A percentile compares a stretch with the other conserved stretches of the same genome.
phyloP scores from a whole-genome alignment of 768 basidiomycete genomes.

The Melanogaster broomeanus region DNA sequence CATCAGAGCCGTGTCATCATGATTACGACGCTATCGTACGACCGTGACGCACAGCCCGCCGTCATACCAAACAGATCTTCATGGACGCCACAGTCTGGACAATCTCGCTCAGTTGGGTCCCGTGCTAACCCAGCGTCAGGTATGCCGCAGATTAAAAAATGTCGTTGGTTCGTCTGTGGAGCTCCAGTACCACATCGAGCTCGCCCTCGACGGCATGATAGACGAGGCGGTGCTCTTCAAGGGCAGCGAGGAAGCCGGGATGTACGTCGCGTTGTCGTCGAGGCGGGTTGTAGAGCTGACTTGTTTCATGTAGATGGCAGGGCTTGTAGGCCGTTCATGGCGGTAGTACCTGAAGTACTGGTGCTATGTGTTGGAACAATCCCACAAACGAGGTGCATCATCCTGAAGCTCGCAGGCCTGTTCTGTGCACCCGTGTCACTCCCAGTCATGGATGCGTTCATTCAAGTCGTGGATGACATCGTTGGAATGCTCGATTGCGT shows the following conservation, averaged over 20 bases:
- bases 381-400: conserved; percentile 42
- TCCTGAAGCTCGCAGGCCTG: conserved; percentile 37
- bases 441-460: conserved; percentile 33
- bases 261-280: conserved; percentile 16
- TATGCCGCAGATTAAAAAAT: conserved; percentile 18
- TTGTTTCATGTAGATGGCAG: not conserved
- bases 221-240: conserved; percentile 42
- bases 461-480: conserved; percentile 57
- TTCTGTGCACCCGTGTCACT: conserved; percentile 26
- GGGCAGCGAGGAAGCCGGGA: conserved; percentile 12
- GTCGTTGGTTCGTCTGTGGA: conserved; percentile 30
- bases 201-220: conserved; percentile 40
- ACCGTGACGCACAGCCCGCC: too few relatives aligned
- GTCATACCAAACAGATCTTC: too few relatives aligned
- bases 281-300: too few relatives aligned
- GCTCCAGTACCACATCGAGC: conserved; percentile 41
- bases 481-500: conserved; percentile 48
- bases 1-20: too few relatives aligned
- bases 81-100: too few relatives aligned
- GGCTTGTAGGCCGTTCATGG: conserved; percentile 10
- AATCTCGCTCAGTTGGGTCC: not conserved
- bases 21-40: too few relatives aligned
- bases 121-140: conserved; percentile 7
- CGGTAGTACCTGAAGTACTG: conserved; percentile 15
- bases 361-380: conserved; percentile 48